Base-by-base conservation (phyloP, 768 basidiomycete genomes). In the Suillus clintonianus region DNA sequence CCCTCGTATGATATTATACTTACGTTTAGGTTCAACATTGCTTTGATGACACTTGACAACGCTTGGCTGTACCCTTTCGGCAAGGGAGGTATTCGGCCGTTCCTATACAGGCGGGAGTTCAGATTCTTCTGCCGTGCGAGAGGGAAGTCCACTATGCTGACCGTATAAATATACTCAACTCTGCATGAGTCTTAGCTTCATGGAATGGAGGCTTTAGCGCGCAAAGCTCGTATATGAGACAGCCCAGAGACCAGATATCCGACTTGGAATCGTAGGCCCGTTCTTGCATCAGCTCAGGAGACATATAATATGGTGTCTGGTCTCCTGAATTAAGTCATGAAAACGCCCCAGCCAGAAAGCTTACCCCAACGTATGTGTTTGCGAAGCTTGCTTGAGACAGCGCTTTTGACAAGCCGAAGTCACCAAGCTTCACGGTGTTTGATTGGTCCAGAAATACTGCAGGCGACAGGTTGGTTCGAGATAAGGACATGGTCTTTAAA, bases 231-330 rank as follows among this genome's bases (percentile, higher is more conserved):
- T 93, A 99, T 30, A 98, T 93, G 36, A 99, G 83, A 77, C 97
- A 99, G 1, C 97, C 97, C 34, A 99, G 83, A 5, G 94, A 96
- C 97, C 97, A 99, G 55, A 99, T 98, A 72, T 99, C 97, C 0
- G 93, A 95, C 79, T 99, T 99, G 8, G 94, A 91, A 78, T 98
- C 97, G 77, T 99, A 99, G 4, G 94, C 87, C 74, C 94, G 95
- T 74, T 99, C 97, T 79, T 93, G 94, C 86, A 98, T 94, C 39
- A 99, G 84, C 76, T 99, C 97, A 0, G 97, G 97, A 1, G 95
- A 97, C 97, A 99, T 99, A 80, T 99, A 99, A 74, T 99, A 96
- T 4, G 97, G 97, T 4, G 97, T 99, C 95, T 98, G 69, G n/a
- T 17, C 22, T 24, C 92, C 89, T 91, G 68, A 6, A 19, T 37